A percentile compares a stretch with the other conserved stretches of the same genome.
Conservation (phyloP, 1,139 yeast species). For the Saccharomyces pastorianus region DNA sequence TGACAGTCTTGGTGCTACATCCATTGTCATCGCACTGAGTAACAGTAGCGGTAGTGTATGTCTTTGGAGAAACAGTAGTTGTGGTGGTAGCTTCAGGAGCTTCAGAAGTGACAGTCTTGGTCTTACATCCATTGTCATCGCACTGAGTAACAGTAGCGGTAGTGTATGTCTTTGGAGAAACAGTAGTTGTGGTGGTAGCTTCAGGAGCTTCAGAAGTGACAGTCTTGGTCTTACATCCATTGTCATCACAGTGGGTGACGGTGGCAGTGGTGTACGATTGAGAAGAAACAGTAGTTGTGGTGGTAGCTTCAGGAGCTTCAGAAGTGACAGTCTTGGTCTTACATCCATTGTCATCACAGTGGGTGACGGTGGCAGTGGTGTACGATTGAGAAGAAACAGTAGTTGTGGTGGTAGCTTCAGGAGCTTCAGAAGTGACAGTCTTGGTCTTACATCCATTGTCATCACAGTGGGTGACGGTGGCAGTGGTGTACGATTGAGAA, state of each 20-base stretch:
- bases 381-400: background rate
- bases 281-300: background rate
- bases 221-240: background rate
- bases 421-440: background rate
- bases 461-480: background rate
- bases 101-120: no score
- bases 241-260: background rate
- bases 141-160: background rate
- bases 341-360: background rate
- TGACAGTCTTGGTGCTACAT: no score
- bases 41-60: background rate
- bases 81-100: background rate
- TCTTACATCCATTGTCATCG: no score
- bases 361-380: background rate
- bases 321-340: background rate
- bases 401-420: background rate
- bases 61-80: background rate
- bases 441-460: background rate
- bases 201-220: background rate
- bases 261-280: background rate
- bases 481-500: no score
- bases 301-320: background rate
- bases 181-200: background rate
- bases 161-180: background rate
- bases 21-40: no score